Evolutionary conservation across 805 yeast genomes (phyloP).

Genomic region (Lipomyces lipofer): DNA sequence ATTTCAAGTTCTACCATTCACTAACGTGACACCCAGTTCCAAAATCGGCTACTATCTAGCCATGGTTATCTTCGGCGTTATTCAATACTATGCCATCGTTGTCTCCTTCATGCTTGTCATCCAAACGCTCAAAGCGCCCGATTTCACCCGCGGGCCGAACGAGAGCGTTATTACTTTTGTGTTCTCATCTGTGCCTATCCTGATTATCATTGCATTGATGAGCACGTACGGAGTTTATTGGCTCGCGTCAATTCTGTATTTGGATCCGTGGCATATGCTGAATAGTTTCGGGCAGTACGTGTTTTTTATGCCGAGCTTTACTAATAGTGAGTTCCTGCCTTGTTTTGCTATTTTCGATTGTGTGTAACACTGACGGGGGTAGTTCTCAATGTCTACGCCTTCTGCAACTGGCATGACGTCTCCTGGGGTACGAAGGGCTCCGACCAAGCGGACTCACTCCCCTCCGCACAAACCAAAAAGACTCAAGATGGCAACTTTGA

Average conservation of each 20-base stretch:
- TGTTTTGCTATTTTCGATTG: neutral
- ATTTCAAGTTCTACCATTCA: neutral
- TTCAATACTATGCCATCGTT: conserved; percentile 59
- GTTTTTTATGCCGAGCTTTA: conserved; percentile 54
- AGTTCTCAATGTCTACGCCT: conserved; percentile 65
- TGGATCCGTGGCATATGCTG: conserved; percentile 63
- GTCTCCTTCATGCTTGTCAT: conserved; percentile 61
- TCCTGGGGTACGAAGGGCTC: conserved; percentile 79
- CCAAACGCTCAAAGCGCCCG: conserved; percentile 48
- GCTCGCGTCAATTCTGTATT: conserved; percentile 56
- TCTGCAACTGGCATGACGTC: conserved; percentile 69
- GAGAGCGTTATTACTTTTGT: conserved; percentile 37
- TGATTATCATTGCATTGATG: conserved; percentile 59
- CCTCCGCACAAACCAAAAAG: conserved; percentile 50
- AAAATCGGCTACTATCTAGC: conserved; percentile 54
- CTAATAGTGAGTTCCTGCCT: no score
- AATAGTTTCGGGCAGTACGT: conserved; percentile 46
- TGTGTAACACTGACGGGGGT: no score
- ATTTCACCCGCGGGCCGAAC: conserved; percentile 34
- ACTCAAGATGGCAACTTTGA: conserved; percentile 58
- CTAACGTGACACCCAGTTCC: conserved; percentile 43
- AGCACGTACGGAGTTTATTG: conserved; percentile 65
- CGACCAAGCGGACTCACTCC: conserved; percentile 54
- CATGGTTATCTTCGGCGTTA: conserved; percentile 57
- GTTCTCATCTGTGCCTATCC: conserved; percentile 44